A percentile compares a stretch with the other conserved stretches of the same genome.
Evolutionary conservation across 371 early-diverging fungal species (phyloP).

Genomic region (Mortierella sp.): DNA sequence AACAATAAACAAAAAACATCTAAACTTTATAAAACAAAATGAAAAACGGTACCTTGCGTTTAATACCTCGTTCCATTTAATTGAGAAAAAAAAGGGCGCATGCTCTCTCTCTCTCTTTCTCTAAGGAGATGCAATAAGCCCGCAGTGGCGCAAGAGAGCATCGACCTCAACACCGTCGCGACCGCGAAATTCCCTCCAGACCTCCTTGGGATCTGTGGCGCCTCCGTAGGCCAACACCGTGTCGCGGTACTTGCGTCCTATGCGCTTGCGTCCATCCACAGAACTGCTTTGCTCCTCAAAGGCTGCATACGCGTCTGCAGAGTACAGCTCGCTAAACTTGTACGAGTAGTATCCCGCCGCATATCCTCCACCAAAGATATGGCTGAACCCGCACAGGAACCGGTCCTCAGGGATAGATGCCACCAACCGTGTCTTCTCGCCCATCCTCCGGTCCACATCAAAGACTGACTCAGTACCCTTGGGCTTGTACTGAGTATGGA

Average conservation of each 20-base stretch:
- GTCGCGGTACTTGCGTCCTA: conserved; percentile 73
- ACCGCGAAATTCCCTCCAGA: conserved; percentile 75
- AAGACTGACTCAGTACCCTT: conserved; percentile 60
- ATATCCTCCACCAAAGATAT: conserved; percentile 79
- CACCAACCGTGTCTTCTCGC: conserved; percentile 63
- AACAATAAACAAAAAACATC: not conserved
- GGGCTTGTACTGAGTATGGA: conserved; percentile 69
- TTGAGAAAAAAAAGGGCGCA: not conserved
- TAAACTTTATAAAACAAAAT: too few species aligned
- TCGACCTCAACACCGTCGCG: conserved; percentile 67
- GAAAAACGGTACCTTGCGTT: not conserved
- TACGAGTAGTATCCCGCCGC: conserved; percentile 79
- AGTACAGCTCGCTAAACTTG: conserved; percentile 80
- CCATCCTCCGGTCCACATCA: conserved; percentile 72
- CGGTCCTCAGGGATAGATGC: conserved; percentile 70
- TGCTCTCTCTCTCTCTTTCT: not conserved
- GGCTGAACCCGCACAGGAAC: conserved; percentile 75
- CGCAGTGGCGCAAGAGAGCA: conserved; percentile 69
- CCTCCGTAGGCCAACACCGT: conserved; percentile 78
- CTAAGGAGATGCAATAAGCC: not conserved
- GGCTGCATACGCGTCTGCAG: conserved; percentile 79
- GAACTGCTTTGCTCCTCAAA: conserved; percentile 67
- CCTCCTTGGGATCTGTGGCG: conserved; percentile 70
- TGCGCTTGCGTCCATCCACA: conserved; percentile 26
- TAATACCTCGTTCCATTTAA: not conserved